Evolutionary conservation across 768 basidiomycete genomes (phyloP).

Genomic region (Lentinula guzmanii): DNA sequence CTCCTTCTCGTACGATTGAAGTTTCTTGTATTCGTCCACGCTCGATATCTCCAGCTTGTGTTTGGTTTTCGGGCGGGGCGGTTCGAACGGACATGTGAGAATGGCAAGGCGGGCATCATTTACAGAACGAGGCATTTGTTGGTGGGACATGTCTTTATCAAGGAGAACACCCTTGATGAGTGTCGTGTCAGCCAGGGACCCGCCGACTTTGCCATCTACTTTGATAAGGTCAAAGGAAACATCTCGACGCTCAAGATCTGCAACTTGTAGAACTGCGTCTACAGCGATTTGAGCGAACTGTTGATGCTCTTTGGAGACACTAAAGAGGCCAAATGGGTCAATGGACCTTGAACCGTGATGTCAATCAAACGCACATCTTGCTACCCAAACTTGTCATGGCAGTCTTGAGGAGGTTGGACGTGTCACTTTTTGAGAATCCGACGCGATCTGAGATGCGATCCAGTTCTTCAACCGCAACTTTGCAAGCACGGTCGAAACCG

Average conservation of each 20-base stretch:
- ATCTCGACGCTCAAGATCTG: slow-evolving; percentile 90
- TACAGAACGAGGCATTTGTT: slow-evolving; percentile 91
- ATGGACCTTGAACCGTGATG: not conserved
- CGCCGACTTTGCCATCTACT: slow-evolving; percentile 98
- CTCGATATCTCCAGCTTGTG: slow-evolving; percentile 96
- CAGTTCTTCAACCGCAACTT: slow-evolving; percentile 84
- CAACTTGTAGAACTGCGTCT: slow-evolving; percentile 92
- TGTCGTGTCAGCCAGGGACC: slow-evolving; percentile 89
- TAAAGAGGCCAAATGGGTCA: slow-evolving; percentile 22
- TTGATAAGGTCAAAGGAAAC: slow-evolving; percentile 98
- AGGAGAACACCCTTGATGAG: slow-evolving; percentile 97
- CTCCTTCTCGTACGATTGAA: slow-evolving; percentile 91
- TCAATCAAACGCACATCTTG: slow-evolving; percentile 75
- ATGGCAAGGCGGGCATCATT: slow-evolving; percentile 91
- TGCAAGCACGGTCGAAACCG: slow-evolving; percentile 93
- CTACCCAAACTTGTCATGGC: slow-evolving; percentile 95
- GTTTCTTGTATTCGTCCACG: slow-evolving; percentile 94
- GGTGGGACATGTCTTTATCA: slow-evolving; percentile 99
- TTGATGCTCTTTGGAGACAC: slow-evolving; percentile 93
- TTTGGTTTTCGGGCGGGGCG: slow-evolving; percentile 98
- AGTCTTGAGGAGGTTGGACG: slow-evolving; percentile 85
- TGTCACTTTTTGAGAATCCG: slow-evolving; percentile 76
- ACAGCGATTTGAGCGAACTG: slow-evolving; percentile 98
- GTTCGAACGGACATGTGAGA: slow-evolving; percentile 98
- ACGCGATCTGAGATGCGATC: slow-evolving; percentile 89